Evolutionary conservation across 768 basidiomycete genomes (phyloP).

Genomic region (Pilatotrama ljubarskyi): DNA sequence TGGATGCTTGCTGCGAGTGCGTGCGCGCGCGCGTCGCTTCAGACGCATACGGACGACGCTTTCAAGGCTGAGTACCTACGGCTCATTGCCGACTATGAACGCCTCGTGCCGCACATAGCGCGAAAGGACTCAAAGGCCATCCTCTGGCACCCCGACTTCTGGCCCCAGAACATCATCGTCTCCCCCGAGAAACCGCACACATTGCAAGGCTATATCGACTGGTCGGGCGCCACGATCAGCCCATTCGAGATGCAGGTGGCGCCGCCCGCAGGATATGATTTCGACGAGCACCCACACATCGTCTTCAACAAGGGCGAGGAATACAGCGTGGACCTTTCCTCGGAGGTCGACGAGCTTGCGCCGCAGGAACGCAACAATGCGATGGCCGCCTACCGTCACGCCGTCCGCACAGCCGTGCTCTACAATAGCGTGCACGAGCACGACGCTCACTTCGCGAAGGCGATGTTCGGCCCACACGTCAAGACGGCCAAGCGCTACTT

Average conservation of each 20-base stretch:
- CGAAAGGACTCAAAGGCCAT: background rate
- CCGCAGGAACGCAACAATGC: background rate
- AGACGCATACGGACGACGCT: background rate
- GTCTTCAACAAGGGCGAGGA: background rate
- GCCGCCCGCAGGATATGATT: conserved; percentile 3
- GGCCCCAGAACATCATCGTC: conserved; percentile 20
- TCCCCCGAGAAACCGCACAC: conserved; percentile 1
- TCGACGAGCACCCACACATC: conserved; percentile 1
- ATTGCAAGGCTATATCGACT: conserved; percentile 23
- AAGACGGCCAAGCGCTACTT: background rate
- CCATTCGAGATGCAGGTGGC: background rate
- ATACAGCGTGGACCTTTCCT: background rate
- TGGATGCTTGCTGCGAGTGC: conserved; percentile 8
- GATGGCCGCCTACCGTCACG: conserved; percentile 2
- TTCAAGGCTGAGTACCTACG: background rate
- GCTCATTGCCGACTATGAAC: conserved; percentile 6
- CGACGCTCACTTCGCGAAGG: conserved; percentile 6
- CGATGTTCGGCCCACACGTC: conserved; percentile 1
- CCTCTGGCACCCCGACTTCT: conserved; percentile 27
- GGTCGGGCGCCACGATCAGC: conserved; percentile 13
- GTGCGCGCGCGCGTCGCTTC: conserved; percentile 6
- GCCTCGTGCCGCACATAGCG: conserved; percentile 3
- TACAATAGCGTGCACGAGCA: background rate
- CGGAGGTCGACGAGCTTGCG: background rate
- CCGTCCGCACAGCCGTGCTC: background rate